Percentiles rank a stretch among this genome's conserved stretches.
Conservation (phyloP, 108 stramenopile genomes). For the Cyclotella choctawhatcheeana region DNA sequence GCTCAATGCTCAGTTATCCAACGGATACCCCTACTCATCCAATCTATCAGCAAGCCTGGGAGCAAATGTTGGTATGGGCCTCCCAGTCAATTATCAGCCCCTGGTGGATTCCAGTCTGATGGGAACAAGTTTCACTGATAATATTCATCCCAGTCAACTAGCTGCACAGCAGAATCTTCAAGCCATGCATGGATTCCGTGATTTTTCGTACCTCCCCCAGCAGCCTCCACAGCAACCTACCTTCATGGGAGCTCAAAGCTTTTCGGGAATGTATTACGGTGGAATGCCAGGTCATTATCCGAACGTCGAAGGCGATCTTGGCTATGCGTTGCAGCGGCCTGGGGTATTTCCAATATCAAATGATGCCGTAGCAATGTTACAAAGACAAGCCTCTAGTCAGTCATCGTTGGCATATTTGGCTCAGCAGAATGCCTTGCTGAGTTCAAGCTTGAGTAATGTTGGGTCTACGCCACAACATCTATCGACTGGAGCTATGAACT, state of each 20-base stretch:
- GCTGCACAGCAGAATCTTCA: slow-evolving; percentile 35
- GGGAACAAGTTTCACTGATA: slow-evolving; percentile 47
- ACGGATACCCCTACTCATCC: slow-evolving; percentile 13
- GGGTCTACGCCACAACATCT: slow-evolving; percentile 20
- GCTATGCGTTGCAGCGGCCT: slow-evolving; percentile 78
- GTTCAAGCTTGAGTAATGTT: slow-evolving; percentile 26
- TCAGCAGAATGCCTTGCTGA: slow-evolving; percentile 30
- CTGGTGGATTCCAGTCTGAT: slow-evolving; percentile 12
- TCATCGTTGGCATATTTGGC: slow-evolving; percentile 17
- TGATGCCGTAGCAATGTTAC: slow-evolving; percentile 22
- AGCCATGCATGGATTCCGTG: slow-evolving; percentile 15
- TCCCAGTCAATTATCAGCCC: slow-evolving; percentile 24
- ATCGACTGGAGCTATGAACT: slow-evolving; percentile 6
- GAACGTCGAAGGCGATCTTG: slow-evolving; percentile 64
- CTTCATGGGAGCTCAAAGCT: slow-evolving; percentile 59
- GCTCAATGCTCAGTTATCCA: slow-evolving; percentile 10
- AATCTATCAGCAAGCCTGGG: slow-evolving; percentile 40
- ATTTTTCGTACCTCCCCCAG: slow-evolving; percentile 18
- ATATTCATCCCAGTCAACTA: slow-evolving; percentile 34
- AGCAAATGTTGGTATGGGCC: slow-evolving; percentile 9
- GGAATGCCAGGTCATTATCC: slow-evolving; percentile 54
- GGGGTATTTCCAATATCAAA: slow-evolving; percentile 72
- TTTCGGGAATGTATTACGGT: slow-evolving; percentile 48
- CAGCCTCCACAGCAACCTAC: slow-evolving; percentile 35
- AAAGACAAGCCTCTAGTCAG: slow-evolving; percentile 35